Percentiles rank a stretch among this genome's conserved stretches.
Conservation (phyloP, 2,329 filamentous ascomycete genomes). For the Fusarium sarcochroum region DNA sequence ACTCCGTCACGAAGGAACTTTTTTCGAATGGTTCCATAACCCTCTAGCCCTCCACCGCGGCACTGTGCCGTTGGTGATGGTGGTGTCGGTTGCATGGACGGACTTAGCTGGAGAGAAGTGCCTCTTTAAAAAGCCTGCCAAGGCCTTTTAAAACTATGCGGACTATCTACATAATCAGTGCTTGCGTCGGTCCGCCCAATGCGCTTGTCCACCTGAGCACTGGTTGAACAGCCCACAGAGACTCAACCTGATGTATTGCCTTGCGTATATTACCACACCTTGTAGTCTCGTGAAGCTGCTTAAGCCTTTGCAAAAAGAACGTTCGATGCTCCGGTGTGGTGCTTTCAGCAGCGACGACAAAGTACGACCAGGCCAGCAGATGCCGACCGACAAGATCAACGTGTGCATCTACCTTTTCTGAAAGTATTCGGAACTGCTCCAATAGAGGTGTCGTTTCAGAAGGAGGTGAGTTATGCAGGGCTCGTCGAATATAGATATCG, state of each 20-base stretch:
- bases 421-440: slow-evolving; percentile 6
- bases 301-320: slow-evolving; percentile 4
- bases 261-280: slow-evolving; percentile 10
- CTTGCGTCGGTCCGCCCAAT: slow-evolving; percentile 13
- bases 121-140: too few relatives aligned
- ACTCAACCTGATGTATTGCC: slow-evolving; percentile 8
- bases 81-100: too few relatives aligned
- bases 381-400: slow-evolving; percentile 13
- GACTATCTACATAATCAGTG: slow-evolving; percentile 9
- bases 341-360: slow-evolving; percentile 22
- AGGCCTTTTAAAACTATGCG: too few relatives aligned
- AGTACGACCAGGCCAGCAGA: slow-evolving; percentile 22
- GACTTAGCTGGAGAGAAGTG: too few relatives aligned
- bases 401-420: slow-evolving; percentile 11
- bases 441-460: slow-evolving; percentile 6
- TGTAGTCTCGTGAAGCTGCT: slow-evolving; percentile 3
- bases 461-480: slow-evolving; percentile 1
- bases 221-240: slow-evolving; percentile 16
- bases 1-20: too few relatives aligned
- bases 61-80: too few relatives aligned
- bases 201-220: slow-evolving; percentile 12
- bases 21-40: too few relatives aligned
- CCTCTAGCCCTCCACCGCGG: too few relatives aligned
- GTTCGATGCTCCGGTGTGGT: slow-evolving; percentile 1
- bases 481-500: slow-evolving; percentile 19